A percentile compares a stretch with the other conserved stretches of the same genome.
Conservation (phyloP, 495 filamentous ascomycete species). For the Coniosporium apollinis region DNA sequence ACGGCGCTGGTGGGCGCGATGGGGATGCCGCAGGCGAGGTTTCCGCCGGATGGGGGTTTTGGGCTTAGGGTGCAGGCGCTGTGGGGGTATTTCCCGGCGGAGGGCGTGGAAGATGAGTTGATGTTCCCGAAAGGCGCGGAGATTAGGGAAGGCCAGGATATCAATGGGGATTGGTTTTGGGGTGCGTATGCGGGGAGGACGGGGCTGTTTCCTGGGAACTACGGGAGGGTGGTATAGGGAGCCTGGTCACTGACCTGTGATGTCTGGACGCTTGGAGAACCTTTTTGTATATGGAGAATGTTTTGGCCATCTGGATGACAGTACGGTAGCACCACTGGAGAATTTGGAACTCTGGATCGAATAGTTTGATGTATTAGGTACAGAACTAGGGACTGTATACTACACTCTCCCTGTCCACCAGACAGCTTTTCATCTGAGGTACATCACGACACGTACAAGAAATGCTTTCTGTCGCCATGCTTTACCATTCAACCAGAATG, state of each 20-base stretch:
- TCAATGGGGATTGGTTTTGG: conserved; percentile 77
- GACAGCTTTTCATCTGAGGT: too few relatives aligned
- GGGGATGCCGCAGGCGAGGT: not conserved
- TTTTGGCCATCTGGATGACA: too few relatives aligned
- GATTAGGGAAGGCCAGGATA: conserved; percentile 59
- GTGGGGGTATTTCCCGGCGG: conserved; percentile 59
- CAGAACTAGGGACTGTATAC: too few relatives aligned
- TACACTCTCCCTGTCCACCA: too few relatives aligned
- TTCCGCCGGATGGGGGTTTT: conserved; percentile 50
- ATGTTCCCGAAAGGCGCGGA: conserved; percentile 70
- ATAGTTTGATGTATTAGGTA: too few relatives aligned
- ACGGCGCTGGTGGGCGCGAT: conserved; percentile 1
- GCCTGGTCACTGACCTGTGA: too few relatives aligned
- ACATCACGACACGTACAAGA: too few relatives aligned
- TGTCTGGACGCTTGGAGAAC: too few relatives aligned
- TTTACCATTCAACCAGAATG: not conserved
- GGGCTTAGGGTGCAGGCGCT: conserved; percentile 42
- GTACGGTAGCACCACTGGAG: too few relatives aligned
- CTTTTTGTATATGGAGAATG: too few relatives aligned
- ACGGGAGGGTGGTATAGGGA: conserved; percentile 19
- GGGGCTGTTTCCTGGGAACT: conserved; percentile 60
- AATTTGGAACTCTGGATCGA: too few relatives aligned
- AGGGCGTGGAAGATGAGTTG: conserved; percentile 48
- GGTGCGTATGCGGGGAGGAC: conserved; percentile 60
- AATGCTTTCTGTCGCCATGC: too few relatives aligned